Evolutionary conservation across 129 eudicot genomes (phyloP).

Genomic region (Tagetes patula): DNA sequence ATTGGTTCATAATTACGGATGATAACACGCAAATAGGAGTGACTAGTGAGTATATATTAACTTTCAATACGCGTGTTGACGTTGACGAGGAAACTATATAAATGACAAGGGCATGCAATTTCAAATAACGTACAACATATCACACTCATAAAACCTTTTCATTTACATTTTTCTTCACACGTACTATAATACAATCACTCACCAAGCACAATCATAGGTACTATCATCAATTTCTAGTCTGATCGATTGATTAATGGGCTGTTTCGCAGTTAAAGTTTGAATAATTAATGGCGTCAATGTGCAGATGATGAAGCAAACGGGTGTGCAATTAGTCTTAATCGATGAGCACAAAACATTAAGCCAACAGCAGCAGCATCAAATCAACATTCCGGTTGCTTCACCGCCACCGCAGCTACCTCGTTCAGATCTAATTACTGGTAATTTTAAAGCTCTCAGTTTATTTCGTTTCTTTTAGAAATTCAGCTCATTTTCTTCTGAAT

Average conservation of each 20-base stretch:
- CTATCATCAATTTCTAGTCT: not conserved
- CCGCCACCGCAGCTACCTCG: conserved; percentile 14
- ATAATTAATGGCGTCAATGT: not conserved
- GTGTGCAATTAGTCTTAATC: conserved; percentile 7
- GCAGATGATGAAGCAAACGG: conserved; percentile 21
- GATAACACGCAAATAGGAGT: too few relatives aligned
- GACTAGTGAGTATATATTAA: too few relatives aligned
- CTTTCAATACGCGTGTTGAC: not conserved
- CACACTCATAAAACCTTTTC: not conserved
- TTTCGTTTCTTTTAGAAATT: too few relatives aligned
- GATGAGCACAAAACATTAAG: not conserved
- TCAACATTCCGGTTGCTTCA: not conserved
- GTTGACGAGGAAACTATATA: not conserved
- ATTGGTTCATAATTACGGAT: not conserved
- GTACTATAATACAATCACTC: not conserved
- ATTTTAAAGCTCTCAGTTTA: not conserved
- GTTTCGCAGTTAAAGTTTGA: not conserved
- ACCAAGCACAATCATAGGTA: not conserved
- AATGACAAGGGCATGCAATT: not conserved
- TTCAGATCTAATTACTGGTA: conserved; percentile 20
- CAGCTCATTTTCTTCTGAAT: too few relatives aligned
- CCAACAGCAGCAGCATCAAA: conserved; percentile 1
- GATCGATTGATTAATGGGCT: not conserved
- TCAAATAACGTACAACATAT: not conserved
- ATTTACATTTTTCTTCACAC: not conserved